Base-by-base conservation (phyloP, 2,329 filamentous ascomycete genomes). In the Reticulascus tulasneorum region DNA sequence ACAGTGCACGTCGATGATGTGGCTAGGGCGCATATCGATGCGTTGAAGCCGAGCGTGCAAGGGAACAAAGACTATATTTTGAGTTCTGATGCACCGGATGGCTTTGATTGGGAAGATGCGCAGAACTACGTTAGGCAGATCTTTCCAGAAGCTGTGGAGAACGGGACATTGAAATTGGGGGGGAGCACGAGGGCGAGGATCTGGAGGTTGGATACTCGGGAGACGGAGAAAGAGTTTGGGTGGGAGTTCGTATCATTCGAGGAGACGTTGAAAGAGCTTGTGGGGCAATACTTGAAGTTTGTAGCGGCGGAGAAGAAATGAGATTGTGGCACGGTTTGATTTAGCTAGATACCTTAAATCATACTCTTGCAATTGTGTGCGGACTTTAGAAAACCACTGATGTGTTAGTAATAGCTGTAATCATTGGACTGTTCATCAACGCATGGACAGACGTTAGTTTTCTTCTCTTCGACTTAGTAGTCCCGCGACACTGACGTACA, bases 1-100 rank as follows among this genome's bases (percentile, higher is more conserved):
- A 50, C 50, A 12, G 60, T 63, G 9, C 55, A 63, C 33, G 45
- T 62, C 10, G 53, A 63, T 27, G 60, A 65, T 33, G 58, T 62
- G 2, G 60, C 62, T 4, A 50, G 47, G 16, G 53, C 54, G 8
- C 63, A 67, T 30, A 54, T 66, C 17, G 39, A 44, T 6, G 58
- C 62, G 5, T 50, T 66, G 12, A 44, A 59, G 18, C 47, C 50
- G 20, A 41, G 40, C 3, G 43, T 64, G 4, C 35, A 50, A 3
- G 56, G 53, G 6, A 53, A 54, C 24, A 47, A 54, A 38, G 49
- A 55, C 42, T 56, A 58, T 38, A 51, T 60, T 17, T 33, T 22
- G 11, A 25, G 22, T 11, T 33, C 31, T 9, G 31, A 23, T 5
- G 31, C 22, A 5, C 13, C 26, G 8, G 8, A 25, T 3, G 31